Evolutionary conservation across 495 filamentous ascomycete species (phyloP), one percentile per base, ranked within the genome.

Genomic region (Xylaria palmicola): DNA sequence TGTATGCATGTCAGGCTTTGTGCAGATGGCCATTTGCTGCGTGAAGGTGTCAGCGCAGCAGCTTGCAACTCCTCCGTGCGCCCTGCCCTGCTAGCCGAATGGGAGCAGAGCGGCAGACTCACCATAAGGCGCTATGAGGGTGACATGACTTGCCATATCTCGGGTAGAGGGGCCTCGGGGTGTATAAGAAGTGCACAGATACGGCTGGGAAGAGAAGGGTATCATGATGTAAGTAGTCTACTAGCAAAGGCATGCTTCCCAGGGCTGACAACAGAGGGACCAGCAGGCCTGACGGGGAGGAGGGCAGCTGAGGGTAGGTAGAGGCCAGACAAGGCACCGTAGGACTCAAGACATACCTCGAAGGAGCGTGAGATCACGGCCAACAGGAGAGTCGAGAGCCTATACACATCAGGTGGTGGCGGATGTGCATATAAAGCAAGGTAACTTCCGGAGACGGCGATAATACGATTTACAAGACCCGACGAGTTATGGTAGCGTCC

Each of bases 301-400:
- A 40, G 36, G 15, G 51, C 1, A 55, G 36, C 6, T 19, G 51
- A 5, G 41, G 22, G 34, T 29, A 55, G 36, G 51, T 9, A 56
- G 26, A 30, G 22, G 53, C 37, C 39, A 8, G 51, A 15, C 13
- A 55, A 27, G n/a, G n/a, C 26, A 34, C 24, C 27, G 49, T 36
- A 60, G 62, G 37, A 56, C 64, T 43, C 55, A 41, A 43, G 19
- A 36, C 60, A 27, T 40, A 19, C n/a, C 4, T 34, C 29, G 48
- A 34, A n/a, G n/a, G n/a, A n/a, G n/a, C n/a, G 48, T 51, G 17
- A 51, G 29, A 51, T 51, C n/a, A 51, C 2, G 29, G 34, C 34
- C 29, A 17, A 48, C 26, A 22, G 29, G n/a, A 13, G 17, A 22
- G 34, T 32, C n/a, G 48, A 34, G 9, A 22, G 29, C 34, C 8